Evolutionary conservation across 371 early-diverging fungal species (phyloP).

Genomic region (Lichtheimia corymbifera): DNA sequence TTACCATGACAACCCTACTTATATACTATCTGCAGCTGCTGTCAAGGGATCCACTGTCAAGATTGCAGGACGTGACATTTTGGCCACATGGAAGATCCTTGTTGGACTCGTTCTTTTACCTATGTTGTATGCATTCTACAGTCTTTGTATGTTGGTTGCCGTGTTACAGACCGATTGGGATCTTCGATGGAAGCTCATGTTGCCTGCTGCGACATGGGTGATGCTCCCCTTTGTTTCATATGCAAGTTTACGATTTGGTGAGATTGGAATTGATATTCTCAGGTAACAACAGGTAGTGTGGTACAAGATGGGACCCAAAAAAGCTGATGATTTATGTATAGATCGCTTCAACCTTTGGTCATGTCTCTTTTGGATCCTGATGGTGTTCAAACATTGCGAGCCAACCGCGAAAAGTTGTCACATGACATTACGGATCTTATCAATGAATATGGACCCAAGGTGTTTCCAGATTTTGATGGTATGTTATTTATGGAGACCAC

Average conservation of each 20-base stretch:
- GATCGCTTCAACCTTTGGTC: constrained; percentile 78
- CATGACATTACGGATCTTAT: constrained; percentile 73
- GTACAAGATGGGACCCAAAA: neutral
- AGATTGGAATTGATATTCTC: constrained; percentile 81
- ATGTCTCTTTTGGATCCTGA: constrained; percentile 61
- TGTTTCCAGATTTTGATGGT: constrained; percentile 73
- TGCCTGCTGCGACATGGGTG: constrained; percentile 32
- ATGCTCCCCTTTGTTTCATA: constrained; percentile 68
- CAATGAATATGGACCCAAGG: constrained; percentile 80
- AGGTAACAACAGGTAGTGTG: constrained; percentile 27
- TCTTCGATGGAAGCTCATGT: constrained; percentile 15
- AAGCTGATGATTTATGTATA: constrained; percentile 10
- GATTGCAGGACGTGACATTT: constrained; percentile 85
- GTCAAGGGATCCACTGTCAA: constrained; percentile 85
- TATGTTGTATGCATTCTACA: constrained; percentile 66
- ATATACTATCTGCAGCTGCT: constrained; percentile 57
- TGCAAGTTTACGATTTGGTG: constrained; percentile 77
- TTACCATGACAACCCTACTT: neutral
- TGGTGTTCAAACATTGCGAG: constrained; percentile 50
- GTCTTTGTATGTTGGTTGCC: constrained; percentile 46
- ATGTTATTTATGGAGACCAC: neutral
- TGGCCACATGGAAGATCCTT: constrained; percentile 91
- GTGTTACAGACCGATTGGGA: constrained; percentile 28
- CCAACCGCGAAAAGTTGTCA: constrained; percentile 69
- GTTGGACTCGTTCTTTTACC: constrained; percentile 76